These are phyloP conservation scores for Myxozyma lipomycoides DNA, from an alignment of 805 yeast genomes.

Conservation along the genomic window DNA sequence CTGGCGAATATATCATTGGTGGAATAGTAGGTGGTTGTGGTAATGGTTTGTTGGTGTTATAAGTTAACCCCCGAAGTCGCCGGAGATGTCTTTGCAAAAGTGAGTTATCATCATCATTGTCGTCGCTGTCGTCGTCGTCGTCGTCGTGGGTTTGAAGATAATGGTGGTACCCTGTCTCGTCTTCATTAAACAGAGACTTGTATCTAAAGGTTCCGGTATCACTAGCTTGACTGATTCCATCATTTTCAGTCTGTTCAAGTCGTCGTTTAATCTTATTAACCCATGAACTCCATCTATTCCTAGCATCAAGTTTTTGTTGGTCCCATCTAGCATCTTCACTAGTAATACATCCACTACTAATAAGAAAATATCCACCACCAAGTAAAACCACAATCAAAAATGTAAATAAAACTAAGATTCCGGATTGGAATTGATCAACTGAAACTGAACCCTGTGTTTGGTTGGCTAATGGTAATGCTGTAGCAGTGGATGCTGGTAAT, in stretches of 20 bases:
- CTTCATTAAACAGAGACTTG: not conserved
- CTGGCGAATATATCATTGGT: no score
- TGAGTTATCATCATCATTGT: not conserved
- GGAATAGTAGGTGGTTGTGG: no score
- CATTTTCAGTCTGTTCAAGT: not conserved
- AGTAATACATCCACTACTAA: conserved; percentile 1
- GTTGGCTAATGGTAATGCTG: conserved; percentile 1
- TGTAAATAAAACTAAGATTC: conserved; percentile 17
- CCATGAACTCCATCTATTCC: not conserved
- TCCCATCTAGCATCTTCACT: conserved; percentile 9
- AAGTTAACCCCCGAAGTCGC: no score
- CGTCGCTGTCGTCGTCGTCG: not conserved
- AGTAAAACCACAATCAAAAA: conserved; percentile 8
- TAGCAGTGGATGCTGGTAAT: not conserved
- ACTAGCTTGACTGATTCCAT: not conserved
- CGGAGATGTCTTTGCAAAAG: no score
- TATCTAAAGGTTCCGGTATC: not conserved
- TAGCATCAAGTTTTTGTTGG: conserved; percentile 10
- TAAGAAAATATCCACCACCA: conserved; percentile 10
- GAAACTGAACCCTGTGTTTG: not conserved
- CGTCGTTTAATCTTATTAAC: not conserved
- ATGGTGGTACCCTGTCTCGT: not conserved
- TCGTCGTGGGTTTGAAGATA: not conserved
- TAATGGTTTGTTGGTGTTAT: no score
- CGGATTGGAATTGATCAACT: no score